These are phyloP conservation scores for Botrytis sinoallii DNA, from an alignment of 2,329 filamentous ascomycete species.

Conservation along the genomic window DNA sequence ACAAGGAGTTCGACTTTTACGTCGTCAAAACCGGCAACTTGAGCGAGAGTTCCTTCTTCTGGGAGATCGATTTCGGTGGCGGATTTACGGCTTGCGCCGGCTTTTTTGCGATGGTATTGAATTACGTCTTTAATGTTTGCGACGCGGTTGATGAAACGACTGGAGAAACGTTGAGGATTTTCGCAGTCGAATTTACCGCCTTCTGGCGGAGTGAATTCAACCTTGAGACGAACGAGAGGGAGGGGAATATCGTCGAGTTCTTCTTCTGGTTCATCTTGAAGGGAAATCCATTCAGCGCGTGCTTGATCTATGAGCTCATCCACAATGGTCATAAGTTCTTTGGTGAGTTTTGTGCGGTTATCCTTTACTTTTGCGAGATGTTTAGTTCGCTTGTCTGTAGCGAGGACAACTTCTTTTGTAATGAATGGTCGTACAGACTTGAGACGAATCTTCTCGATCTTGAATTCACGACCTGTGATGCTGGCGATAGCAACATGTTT, in stretches of 20 bases:
- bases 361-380: conserved; percentile 77
- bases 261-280: conserved; percentile 62
- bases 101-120: conserved; percentile 88
- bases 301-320: conserved; percentile 86
- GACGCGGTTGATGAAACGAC: conserved; percentile 83
- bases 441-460: conserved; percentile 74
- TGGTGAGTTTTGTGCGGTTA: conserved; percentile 77
- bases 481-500: conserved; percentile 89
- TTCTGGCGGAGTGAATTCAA: conserved; percentile 83
- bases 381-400: conserved; percentile 72
- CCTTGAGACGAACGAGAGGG: conserved; percentile 82
- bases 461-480: conserved; percentile 79
- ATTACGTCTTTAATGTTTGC: conserved; percentile 94
- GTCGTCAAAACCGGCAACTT: conserved; percentile 60
- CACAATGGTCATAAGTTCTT: conserved; percentile 72
- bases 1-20: conserved; percentile 89
- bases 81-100: conserved; percentile 47
- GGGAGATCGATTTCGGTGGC: conserved; percentile 51
- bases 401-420: conserved; percentile 75
- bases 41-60: conserved; percentile 60
- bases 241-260: conserved; percentile 64
- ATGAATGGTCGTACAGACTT: conserved; percentile 90
- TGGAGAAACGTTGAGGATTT: conserved; percentile 94
- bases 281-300: conserved; percentile 72
- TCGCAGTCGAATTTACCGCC: conserved; percentile 85